A percentile compares a stretch with the other conserved stretches of the same genome.
These are phyloP conservation scores for Xylariaceae sp. DNA, from an alignment of 2,329 filamentous ascomycete genomes.

Conservation along the genomic window DNA sequence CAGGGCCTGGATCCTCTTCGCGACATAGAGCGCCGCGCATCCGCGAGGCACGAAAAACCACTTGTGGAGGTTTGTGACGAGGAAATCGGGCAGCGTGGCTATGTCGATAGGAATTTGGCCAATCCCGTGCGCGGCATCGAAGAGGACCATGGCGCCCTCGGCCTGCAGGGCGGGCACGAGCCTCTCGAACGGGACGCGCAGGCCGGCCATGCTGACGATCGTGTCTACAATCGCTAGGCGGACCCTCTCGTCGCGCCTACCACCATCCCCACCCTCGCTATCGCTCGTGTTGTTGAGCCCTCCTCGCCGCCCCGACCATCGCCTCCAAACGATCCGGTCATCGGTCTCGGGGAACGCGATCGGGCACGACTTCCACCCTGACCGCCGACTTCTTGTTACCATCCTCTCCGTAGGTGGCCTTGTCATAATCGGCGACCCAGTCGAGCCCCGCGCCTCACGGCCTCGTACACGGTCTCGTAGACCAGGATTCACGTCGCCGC, in stretches of 20 bases:
- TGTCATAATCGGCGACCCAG: too few species aligned
- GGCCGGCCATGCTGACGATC: conserved; percentile 57
- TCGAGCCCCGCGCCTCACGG: too few species aligned
- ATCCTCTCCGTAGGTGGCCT: too few species aligned
- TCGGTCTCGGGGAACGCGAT: conserved; percentile 51
- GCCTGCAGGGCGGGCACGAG: conserved; percentile 46
- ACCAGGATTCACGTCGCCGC: conserved; percentile 54
- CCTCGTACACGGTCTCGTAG: too few species aligned
- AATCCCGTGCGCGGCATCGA: conserved; percentile 62
- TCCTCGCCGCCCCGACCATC: conserved; percentile 42
- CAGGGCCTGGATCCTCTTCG: conserved; percentile 52
- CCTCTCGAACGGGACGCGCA: conserved; percentile 59
- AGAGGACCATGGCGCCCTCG: conserved; percentile 50
- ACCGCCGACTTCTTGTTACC: too few species aligned
- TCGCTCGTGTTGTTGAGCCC: conserved; percentile 22
- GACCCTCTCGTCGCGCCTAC: conserved; percentile 43
- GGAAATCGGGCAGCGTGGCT: conserved; percentile 56
- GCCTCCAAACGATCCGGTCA: conserved; percentile 45
- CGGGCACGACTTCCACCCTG: conserved; percentile 47
- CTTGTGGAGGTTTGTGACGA: conserved; percentile 62
- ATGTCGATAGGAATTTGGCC: conserved; percentile 59
- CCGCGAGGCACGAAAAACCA: conserved; percentile 63
- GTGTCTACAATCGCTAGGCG: conserved; percentile 60
- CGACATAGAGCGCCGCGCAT: conserved; percentile 59
- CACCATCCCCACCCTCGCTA: background rate